Percentiles rank a stretch among this genome's conserved stretches.
These are phyloP conservation scores for Fusarium verticillioides DNA, from an alignment of 2,329 filamentous ascomycete genomes.

Conservation along the genomic window DNA sequence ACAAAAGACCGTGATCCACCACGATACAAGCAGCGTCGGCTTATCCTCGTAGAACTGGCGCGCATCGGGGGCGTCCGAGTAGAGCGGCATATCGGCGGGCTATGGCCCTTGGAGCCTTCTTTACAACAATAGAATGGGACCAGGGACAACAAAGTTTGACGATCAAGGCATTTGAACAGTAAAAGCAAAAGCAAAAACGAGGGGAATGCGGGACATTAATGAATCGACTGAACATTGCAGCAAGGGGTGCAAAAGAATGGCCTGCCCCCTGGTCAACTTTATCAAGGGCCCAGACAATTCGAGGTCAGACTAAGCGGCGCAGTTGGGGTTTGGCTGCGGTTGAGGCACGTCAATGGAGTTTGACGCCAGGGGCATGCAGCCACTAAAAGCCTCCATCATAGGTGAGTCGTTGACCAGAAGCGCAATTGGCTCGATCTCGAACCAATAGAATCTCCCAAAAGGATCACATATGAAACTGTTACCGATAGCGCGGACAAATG, in stretches of 20 bases:
- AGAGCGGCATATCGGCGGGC: conserved; percentile 61
- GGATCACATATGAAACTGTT: background rate
- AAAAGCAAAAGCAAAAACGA: conserved; percentile 5
- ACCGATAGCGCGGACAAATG: conserved; percentile 15
- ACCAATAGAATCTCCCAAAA: background rate
- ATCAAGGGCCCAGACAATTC: conserved; percentile 22
- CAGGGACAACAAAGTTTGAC: background rate
- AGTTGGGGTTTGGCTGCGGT: conserved; percentile 12
- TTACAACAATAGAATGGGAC: no score
- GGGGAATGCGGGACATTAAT: conserved; percentile 26
- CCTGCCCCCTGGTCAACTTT: conserved; percentile 8
- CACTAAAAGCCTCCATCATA: background rate
- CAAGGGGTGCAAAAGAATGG: conserved; percentile 5
- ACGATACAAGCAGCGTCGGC: conserved; percentile 87
- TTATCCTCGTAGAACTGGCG: conserved; percentile 68
- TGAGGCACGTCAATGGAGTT: conserved; percentile 10
- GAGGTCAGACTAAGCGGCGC: conserved; percentile 27
- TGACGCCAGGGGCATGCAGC: conserved; percentile 11
- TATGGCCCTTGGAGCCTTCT: conserved; percentile 15
- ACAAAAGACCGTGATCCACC: conserved; percentile 89
- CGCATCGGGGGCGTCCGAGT: conserved; percentile 61
- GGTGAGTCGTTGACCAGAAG: background rate
- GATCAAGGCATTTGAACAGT: background rate
- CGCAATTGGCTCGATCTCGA: background rate
- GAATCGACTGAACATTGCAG: background rate